Evolutionary conservation across 768 basidiomycete genomes (phyloP).

Genomic region (Mycena alexandri): DNA sequence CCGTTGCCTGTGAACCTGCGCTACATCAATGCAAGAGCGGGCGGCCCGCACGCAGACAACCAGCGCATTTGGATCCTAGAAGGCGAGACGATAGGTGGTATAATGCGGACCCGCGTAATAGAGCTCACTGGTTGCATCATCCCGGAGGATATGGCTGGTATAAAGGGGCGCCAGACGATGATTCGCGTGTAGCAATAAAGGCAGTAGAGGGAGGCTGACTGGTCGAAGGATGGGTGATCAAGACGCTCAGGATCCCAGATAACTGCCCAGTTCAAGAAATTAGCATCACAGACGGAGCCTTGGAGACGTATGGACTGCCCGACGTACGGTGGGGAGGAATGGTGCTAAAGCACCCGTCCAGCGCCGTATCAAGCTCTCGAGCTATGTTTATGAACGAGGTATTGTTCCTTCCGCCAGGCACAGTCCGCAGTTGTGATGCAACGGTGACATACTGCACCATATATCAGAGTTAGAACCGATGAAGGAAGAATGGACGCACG

Average conservation of each 20-base stretch:
- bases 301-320: too few relatives aligned
- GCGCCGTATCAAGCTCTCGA: too few relatives aligned
- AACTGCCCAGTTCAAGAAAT: too few relatives aligned
- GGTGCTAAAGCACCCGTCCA: too few relatives aligned
- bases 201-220: constrained; percentile 21
- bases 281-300: too few relatives aligned
- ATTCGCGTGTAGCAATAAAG: constrained; percentile 19
- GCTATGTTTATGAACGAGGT: too few relatives aligned
- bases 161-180: constrained; percentile 15
- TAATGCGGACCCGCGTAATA: neutral
- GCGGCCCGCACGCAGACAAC: constrained; percentile 21
- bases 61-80: neutral
- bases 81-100: neutral
- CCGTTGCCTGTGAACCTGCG: constrained; percentile 4
- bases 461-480: neutral
- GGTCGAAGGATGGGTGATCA: constrained; percentile 11
- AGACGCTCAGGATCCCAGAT: too few relatives aligned
- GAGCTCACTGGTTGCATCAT: neutral
- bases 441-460: neutral
- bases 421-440: too few relatives aligned
- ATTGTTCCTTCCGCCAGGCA: too few relatives aligned
- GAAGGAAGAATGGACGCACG: too few relatives aligned
- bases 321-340: too few relatives aligned
- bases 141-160: neutral
- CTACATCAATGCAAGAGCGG: neutral